These are phyloP conservation scores for Cystobasidium tubakii DNA, from an alignment of 768 basidiomycete genomes.

Conservation along the genomic window DNA sequence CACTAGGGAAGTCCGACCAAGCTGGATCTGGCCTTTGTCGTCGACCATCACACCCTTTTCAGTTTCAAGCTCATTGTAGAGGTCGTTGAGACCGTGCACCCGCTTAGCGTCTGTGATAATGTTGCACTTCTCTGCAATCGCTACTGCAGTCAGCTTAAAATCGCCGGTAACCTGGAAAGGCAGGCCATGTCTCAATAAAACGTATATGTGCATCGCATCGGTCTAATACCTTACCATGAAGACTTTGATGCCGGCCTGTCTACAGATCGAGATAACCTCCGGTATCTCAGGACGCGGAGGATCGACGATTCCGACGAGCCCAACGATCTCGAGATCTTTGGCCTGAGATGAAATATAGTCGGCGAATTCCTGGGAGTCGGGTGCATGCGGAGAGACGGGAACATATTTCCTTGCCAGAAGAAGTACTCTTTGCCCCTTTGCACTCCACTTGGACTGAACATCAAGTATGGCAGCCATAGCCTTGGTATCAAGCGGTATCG, in stretches of 20 bases:
- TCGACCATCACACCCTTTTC: slow-evolving; percentile 48
- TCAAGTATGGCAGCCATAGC: slow-evolving; percentile 41
- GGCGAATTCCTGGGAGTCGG: slow-evolving; percentile 50
- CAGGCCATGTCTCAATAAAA: slow-evolving; percentile 50
- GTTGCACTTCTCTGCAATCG: slow-evolving; percentile 60
- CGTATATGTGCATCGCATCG: no score
- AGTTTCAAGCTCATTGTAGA: slow-evolving; percentile 45
- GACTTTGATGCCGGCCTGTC: slow-evolving; percentile 59
- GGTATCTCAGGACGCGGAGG: slow-evolving; percentile 59
- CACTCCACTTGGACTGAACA: slow-evolving; percentile 54
- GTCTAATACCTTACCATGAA: slow-evolving; percentile 57
- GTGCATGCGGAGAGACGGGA: slow-evolving; percentile 47
- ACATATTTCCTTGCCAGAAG: slow-evolving; percentile 56
- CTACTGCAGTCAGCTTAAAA: slow-evolving; percentile 56
- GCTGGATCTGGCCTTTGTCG: background rate
- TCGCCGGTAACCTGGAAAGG: slow-evolving; percentile 54
- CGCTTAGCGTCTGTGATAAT: slow-evolving; percentile 53
- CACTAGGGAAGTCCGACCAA: slow-evolving; percentile 40
- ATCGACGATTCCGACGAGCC: slow-evolving; percentile 61
- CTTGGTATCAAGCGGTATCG: slow-evolving; percentile 48
- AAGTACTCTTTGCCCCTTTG: slow-evolving; percentile 61
- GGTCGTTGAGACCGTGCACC: slow-evolving; percentile 50
- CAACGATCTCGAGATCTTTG: slow-evolving; percentile 56
- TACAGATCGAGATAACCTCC: slow-evolving; percentile 51
- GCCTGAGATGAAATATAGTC: slow-evolving; percentile 53